Evolutionary conservation across 1,139 yeast genomes (phyloP).

Genomic region (Yamadazyma sp.): DNA sequence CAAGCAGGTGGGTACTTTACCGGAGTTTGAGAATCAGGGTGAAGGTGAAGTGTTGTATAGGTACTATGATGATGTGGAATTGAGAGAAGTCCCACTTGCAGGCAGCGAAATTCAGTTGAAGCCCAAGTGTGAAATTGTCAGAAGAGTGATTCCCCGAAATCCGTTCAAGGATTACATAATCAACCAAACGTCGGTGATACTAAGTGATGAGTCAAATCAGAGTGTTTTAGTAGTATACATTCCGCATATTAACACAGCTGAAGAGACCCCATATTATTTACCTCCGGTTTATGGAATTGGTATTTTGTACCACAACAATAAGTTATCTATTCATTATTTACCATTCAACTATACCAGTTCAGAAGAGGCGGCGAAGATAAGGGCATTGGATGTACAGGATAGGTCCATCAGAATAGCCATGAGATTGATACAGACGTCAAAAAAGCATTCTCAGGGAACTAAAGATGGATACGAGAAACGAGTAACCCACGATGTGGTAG

Average conservation of each 20-base stretch:
- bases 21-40: constrained; percentile 28
- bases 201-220: constrained; percentile 24
- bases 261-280: constrained; percentile 79
- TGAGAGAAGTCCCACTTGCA: constrained; percentile 47
- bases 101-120: constrained; percentile 27
- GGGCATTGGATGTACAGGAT: constrained; percentile 44
- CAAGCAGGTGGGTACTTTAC: constrained; percentile 32
- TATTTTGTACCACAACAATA: constrained; percentile 49
- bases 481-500: constrained; percentile 85
- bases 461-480: constrained; percentile 84
- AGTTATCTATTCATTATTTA: constrained; percentile 78
- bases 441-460: constrained; percentile 81
- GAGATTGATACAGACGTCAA: constrained; percentile 74
- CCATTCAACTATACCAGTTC: constrained; percentile 49
- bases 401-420: constrained; percentile 80
- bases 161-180: constrained; percentile 81
- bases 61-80: constrained; percentile 55
- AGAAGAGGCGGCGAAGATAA: constrained; percentile 24
- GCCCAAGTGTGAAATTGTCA: constrained; percentile 56
- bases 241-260: constrained; percentile 65
- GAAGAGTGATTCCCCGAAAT: constrained; percentile 85
- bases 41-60: constrained; percentile 40
- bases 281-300: constrained; percentile 87
- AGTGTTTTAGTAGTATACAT: constrained; percentile 65
- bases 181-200: constrained; percentile 77